phyloP scores from a whole-genome alignment of 2,329 filamentous ascomycete species.

The Neofusicoccum cordaticola region DNA sequence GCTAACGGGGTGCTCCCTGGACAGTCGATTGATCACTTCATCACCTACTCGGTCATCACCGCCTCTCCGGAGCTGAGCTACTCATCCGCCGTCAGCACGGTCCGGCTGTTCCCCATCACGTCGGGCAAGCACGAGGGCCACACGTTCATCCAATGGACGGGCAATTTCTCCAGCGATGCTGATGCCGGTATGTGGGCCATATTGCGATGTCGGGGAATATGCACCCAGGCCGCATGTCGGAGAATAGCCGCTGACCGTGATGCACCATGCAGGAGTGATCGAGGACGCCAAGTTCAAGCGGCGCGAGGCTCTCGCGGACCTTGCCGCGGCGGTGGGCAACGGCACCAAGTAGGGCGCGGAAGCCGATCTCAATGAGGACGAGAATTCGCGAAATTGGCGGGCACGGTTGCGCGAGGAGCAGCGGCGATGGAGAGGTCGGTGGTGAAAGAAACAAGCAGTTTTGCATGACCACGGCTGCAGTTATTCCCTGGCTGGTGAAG shows the following conservation, averaged over 20 bases:
- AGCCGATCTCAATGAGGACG: not conserved
- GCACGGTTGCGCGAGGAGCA: constrained; percentile 2
- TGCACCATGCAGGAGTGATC: constrained; percentile 56
- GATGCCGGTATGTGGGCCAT: constrained; percentile 58
- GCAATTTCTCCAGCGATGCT: constrained; percentile 68
- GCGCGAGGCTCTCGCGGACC: constrained; percentile 65
- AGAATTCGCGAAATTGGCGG: not conserved
- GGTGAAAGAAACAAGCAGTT: not conserved
- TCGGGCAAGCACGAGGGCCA: constrained; percentile 61
- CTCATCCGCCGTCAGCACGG: constrained; percentile 64
- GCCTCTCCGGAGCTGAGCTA: constrained; percentile 64
- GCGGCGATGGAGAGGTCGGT: not conserved
- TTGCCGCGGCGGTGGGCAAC: constrained; percentile 51
- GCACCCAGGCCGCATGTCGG: not conserved
- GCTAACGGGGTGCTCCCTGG: not conserved
- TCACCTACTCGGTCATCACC: constrained; percentile 70
- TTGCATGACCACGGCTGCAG: not conserved
- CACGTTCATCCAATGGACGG: constrained; percentile 68
- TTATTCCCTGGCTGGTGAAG: not conserved
- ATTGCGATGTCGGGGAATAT: not conserved
- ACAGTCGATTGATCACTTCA: constrained; percentile 69
- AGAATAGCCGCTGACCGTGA: constrained; percentile 12
- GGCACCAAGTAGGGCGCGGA: constrained; percentile 1
- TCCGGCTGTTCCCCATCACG: constrained; percentile 65
- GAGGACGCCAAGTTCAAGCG: constrained; percentile 76